These are phyloP conservation scores for Trichoderma cornu-damae DNA, from an alignment of 2,329 filamentous ascomycete genomes.

Conservation along the genomic window DNA sequence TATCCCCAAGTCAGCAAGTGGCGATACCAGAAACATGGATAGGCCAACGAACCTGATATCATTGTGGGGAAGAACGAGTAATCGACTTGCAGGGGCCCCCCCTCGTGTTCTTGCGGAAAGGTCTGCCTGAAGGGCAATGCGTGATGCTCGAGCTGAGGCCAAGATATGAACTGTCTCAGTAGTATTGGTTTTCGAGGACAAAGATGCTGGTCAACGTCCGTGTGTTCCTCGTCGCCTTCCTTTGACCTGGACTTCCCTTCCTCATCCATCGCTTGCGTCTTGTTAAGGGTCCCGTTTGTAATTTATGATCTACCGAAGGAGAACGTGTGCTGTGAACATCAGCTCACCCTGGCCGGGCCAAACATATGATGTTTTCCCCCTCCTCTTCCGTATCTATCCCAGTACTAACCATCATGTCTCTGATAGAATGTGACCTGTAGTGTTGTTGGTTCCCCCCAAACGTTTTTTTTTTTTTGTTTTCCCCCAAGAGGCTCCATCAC, in stretches of 20 bases:
- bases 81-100: slow-evolving; percentile 9
- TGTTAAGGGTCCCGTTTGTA: not conserved
- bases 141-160: not conserved
- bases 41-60: slow-evolving; percentile 8
- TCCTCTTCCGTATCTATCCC: not conserved
- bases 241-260: not conserved
- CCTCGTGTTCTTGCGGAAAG: slow-evolving; percentile 5
- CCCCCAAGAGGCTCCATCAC: slow-evolving; percentile 10
- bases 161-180: not conserved
- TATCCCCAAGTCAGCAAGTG: slow-evolving; percentile 14
- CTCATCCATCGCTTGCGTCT: not conserved
- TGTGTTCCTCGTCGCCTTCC: not conserved
- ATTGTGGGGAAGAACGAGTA: slow-evolving; percentile 11
- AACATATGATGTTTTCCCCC: not conserved
- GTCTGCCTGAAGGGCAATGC: not conserved
- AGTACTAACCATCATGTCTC: not conserved
- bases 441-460: slow-evolving; percentile 5
- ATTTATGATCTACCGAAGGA: not conserved
- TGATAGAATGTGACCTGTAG: slow-evolving; percentile 11
- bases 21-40: not conserved
- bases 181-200: not conserved
- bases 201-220: not conserved
- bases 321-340: not conserved
- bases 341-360: slow-evolving; percentile 6
- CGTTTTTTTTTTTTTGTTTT: no score